These are phyloP conservation scores for Mucor irregularis DNA, from an alignment of 371 early-diverging fungal species.

Conservation along the genomic window DNA sequence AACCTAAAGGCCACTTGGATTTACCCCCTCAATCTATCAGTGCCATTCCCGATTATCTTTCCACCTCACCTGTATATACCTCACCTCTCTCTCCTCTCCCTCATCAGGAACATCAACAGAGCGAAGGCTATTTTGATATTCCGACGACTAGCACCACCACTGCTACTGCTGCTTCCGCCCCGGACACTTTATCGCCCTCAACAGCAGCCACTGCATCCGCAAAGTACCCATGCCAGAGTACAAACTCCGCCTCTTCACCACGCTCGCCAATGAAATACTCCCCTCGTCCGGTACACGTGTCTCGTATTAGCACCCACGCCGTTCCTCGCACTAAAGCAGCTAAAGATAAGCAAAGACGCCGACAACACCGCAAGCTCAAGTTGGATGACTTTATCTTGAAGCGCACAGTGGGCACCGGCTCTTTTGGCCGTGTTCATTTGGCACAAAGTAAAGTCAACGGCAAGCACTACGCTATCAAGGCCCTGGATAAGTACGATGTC, in stretches of 20 bases:
- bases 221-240: slow-evolving; percentile 3
- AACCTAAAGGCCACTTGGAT: not conserved
- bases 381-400: slow-evolving; percentile 38
- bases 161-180: not conserved
- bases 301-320: slow-evolving; percentile 21
- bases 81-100: slow-evolving; percentile 34
- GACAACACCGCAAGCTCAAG: slow-evolving; percentile 21
- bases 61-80: slow-evolving; percentile 23
- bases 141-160: not conserved
- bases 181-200: not conserved
- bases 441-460: slow-evolving; percentile 47
- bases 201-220: not conserved
- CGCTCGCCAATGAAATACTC: slow-evolving; percentile 21
- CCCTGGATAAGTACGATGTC: slow-evolving; percentile 91
- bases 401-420: slow-evolving; percentile 71
- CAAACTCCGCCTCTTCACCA: slow-evolving; percentile 13
- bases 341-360: slow-evolving; percentile 12
- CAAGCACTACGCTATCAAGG: slow-evolving; percentile 86
- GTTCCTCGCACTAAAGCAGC: slow-evolving; percentile 14
- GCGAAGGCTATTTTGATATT: slow-evolving; percentile 18
- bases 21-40: not conserved
- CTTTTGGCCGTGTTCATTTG: slow-evolving; percentile 72
- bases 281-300: slow-evolving; percentile 18
- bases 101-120: slow-evolving; percentile 1
- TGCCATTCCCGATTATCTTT: slow-evolving; percentile 21